phyloP scores from a whole-genome alignment of 371 early-diverging fungal species.

The Fennellomyces sp. region DNA sequence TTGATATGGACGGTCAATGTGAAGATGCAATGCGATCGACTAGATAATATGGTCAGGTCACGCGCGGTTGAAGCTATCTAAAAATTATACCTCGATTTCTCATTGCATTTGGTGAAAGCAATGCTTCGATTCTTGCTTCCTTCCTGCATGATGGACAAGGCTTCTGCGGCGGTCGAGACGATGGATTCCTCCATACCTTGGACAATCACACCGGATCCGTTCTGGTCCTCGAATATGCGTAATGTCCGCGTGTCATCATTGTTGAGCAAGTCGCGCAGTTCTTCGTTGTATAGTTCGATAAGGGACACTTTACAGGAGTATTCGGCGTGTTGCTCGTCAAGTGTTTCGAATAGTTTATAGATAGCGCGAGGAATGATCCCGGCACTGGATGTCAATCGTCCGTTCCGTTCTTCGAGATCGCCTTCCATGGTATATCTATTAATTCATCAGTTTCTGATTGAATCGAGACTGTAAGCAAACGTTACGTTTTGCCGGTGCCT shows the following conservation, averaged over 20 bases:
- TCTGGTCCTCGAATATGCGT: conserved; percentile 73
- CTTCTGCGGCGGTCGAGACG: conserved; percentile 76
- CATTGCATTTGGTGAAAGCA: conserved; percentile 91
- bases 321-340: conserved; percentile 61
- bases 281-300: conserved; percentile 99
- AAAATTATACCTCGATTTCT: conserved; percentile 69
- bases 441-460: too few species aligned
- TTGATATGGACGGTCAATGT: conserved; percentile 86
- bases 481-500: conserved; percentile 87
- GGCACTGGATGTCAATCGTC: conserved; percentile 42
- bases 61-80: too few species aligned
- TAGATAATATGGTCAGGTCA: conserved; percentile 25
- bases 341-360: conserved; percentile 77
- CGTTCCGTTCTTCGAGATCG: conserved; percentile 57
- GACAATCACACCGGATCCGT: conserved; percentile 74
- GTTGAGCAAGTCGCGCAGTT: conserved; percentile 88
- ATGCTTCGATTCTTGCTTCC: conserved; percentile 82
- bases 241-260: conserved; percentile 42
- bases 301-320: conserved; percentile 84
- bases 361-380: conserved; percentile 94
- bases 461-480: neutral
- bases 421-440: conserved; percentile 86
- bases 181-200: conserved; percentile 80
- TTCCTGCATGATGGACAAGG: conserved; percentile 70
- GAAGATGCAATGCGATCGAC: conserved; percentile 95